Conservation (phyloP, 208 protist species). For the Phytomonas francai region DNA sequence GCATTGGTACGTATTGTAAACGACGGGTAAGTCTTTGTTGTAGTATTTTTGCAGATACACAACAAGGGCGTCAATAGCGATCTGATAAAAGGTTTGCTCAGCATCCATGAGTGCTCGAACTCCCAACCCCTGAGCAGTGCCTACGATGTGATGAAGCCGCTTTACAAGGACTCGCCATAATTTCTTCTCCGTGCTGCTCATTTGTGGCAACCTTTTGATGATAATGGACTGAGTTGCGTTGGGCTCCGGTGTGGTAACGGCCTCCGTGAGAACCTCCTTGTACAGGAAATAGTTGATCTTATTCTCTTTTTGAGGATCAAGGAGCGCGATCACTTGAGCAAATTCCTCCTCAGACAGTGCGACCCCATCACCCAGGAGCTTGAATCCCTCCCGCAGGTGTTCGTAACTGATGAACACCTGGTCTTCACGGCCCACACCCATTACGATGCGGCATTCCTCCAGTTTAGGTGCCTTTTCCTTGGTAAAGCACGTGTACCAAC, state of each 20-base stretch:
- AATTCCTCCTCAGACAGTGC: conserved; percentile 46
- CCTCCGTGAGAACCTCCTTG: conserved; percentile 78
- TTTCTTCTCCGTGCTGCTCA: conserved; percentile 66
- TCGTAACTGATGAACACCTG: conserved; percentile 57
- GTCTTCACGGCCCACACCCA: conserved; percentile 58
- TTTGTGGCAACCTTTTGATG: conserved; percentile 46
- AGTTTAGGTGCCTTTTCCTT: conserved; percentile 53
- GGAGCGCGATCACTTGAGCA: conserved; percentile 34
- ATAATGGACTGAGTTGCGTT: conserved; percentile 49
- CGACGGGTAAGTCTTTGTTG: conserved; percentile 85
- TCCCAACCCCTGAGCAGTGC: conserved; percentile 52
- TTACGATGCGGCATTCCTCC: conserved; percentile 85
- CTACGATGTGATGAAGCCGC: conserved; percentile 63
- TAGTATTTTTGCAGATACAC: conserved; percentile 79
- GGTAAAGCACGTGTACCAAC: conserved; percentile 76
- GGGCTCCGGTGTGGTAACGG: conserved; percentile 49
- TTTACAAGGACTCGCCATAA: conserved; percentile 61
- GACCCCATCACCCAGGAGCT: conserved; percentile 13
- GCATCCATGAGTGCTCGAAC: conserved; percentile 92
- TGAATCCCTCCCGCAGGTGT: conserved; percentile 53
- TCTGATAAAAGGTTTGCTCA: conserved; percentile 96
- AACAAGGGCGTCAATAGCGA: conserved; percentile 92
- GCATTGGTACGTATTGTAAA: conserved; percentile 97
- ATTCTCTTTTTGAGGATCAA: conserved; percentile 67
- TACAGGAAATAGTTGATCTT: conserved; percentile 85